Evolutionary conservation across 768 basidiomycete genomes (phyloP).

Genomic region (Podaxis mareebaensis): DNA sequence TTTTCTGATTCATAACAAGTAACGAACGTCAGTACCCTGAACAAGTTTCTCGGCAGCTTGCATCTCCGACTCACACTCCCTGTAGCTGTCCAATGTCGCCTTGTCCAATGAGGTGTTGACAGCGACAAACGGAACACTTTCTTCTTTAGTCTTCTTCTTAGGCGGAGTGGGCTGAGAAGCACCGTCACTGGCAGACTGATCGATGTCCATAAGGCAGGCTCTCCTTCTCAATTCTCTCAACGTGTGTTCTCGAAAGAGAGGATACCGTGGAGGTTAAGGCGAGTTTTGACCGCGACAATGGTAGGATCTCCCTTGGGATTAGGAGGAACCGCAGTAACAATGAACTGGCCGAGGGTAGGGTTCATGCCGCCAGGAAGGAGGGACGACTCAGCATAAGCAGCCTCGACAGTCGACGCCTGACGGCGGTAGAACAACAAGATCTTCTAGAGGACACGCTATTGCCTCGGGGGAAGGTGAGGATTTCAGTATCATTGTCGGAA

Average conservation of each 20-base stretch:
- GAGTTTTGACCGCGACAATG: constrained; percentile 87
- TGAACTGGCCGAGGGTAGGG: constrained; percentile 83
- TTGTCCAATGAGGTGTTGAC: constrained; percentile 66
- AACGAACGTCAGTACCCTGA: constrained; percentile 88
- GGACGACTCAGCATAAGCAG: constrained; percentile 74
- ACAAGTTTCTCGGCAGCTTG: constrained; percentile 92
- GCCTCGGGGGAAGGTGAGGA: constrained; percentile 78
- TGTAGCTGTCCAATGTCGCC: constrained; percentile 59
- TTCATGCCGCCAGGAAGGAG: constrained; percentile 76
- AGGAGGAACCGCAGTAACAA: constrained; percentile 79
- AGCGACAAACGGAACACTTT: constrained; percentile 76
- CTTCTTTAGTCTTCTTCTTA: constrained; percentile 92
- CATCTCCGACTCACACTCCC: constrained; percentile 91
- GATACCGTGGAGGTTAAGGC: constrained; percentile 84
- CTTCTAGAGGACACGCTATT: constrained; percentile 90
- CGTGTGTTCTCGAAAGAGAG: constrained; percentile 86
- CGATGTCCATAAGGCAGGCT: constrained; percentile 70
- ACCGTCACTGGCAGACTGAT: constrained; percentile 38
- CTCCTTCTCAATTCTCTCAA: constrained; percentile 81
- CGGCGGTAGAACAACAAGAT: constrained; percentile 93
- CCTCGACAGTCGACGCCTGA: constrained; percentile 85
- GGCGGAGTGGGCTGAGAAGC: constrained; percentile 42
- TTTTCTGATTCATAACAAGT: neutral
- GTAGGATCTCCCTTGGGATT: constrained; percentile 71
- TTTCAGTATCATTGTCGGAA: constrained; percentile 74